A percentile compares a stretch with the other conserved stretches of the same genome.
Evolutionary conservation across 257 asterid species (phyloP).

Genomic region (Lycium ferocissimum): DNA sequence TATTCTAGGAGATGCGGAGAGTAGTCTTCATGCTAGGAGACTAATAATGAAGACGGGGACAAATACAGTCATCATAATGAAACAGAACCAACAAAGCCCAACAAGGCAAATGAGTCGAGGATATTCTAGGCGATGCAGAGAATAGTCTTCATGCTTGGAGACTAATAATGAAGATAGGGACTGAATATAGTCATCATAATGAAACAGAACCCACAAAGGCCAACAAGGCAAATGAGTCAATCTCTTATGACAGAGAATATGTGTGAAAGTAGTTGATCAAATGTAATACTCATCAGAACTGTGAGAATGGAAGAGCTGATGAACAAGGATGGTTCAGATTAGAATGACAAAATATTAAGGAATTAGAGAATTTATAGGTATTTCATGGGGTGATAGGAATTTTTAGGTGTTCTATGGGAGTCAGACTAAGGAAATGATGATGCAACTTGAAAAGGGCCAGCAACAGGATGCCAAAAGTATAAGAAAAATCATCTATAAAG

Average conservation of each 20-base stretch:
- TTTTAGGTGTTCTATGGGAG: neutral
- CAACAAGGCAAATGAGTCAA: neutral
- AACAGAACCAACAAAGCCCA: neutral
- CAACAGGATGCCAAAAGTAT: neutral
- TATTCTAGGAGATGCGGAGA: neutral
- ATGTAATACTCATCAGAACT: no score
- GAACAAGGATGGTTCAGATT: neutral
- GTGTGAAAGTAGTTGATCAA: neutral
- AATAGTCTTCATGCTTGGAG: neutral
- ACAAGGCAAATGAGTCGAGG: neutral
- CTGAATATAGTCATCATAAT: neutral
- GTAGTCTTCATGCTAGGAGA: neutral
- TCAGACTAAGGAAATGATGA: constrained; percentile 5
- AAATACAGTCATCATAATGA: neutral
- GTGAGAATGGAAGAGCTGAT: neutral
- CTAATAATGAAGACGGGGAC: neutral
- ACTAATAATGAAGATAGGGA: neutral
- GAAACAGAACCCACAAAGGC: constrained; percentile 8
- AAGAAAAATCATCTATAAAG: neutral
- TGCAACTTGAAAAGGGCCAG: constrained; percentile 11
- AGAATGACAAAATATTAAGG: neutral
- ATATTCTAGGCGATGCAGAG: neutral
- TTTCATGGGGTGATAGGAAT: neutral
- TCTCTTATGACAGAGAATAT: neutral
- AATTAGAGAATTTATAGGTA: neutral